phyloP scores from a whole-genome alignment of 768 basidiomycete species.

The Suillus subluteus region DNA sequence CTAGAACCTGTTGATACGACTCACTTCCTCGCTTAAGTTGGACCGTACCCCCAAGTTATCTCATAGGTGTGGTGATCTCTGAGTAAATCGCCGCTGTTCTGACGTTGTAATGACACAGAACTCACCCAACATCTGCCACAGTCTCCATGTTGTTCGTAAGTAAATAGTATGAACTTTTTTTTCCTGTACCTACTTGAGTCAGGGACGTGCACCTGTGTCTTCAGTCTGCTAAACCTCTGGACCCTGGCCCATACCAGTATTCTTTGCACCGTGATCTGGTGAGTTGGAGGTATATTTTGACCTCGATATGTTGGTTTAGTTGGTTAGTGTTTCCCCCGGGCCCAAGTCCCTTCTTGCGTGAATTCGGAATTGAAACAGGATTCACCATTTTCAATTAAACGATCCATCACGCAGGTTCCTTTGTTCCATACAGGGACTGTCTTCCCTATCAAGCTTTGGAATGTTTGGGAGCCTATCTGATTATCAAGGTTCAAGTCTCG shows the following conservation, averaged over 20 bases:
- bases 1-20: background rate
- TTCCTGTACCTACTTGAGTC: background rate
- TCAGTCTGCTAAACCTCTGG: background rate
- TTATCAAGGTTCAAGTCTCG: constrained; percentile 1
- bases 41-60: background rate
- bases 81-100: background rate
- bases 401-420: background rate
- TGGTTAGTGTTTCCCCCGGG: background rate
- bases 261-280: background rate
- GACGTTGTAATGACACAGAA: background rate
- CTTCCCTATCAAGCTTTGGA: background rate
- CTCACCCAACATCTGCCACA: background rate
- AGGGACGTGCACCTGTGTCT: background rate
- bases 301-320: background rate
- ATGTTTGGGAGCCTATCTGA: constrained; percentile 5
- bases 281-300: background rate
- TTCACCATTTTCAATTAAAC: background rate
- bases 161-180: background rate
- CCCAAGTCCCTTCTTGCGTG: background rate
- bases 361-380: background rate
- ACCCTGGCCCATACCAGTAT: background rate
- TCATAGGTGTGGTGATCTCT: background rate
- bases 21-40: background rate
- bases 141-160: background rate
- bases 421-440: background rate